Base-by-base conservation (phyloP, 1,284 basidiomycete genomes). In the Leccinum pachyderme region DNA sequence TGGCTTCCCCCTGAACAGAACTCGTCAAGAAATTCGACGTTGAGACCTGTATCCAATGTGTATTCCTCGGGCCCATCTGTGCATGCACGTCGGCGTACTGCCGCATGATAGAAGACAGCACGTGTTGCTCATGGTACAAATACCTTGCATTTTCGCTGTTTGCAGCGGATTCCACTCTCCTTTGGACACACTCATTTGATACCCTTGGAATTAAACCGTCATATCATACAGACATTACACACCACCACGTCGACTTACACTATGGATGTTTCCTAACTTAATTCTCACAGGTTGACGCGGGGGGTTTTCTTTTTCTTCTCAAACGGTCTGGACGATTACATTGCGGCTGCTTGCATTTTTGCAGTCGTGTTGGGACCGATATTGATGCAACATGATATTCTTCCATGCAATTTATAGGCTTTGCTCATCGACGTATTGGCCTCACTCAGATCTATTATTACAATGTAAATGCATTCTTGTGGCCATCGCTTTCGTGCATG, bases 181-280 rank as follows among this genome's bases (percentile, higher is more conserved):
- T 53, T 67, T 9, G 48, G 53, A 55, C 53, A 63, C 68, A 54
- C 54, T 72, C 69, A 61, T 68, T 72, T 59, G 58, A 73, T 73
- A 69, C 65, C 54, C 53, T 44, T 47, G 53, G 55, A 67, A 57
- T 28, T 52, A 61, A 55, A 47, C 52, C 52, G 15, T 53, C 56
- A 54, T 54, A 24, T 58, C 60, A 57, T 54, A 55, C 57, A 54
- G 35, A 31, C 52, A 58, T 35, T 49, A 49, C 55, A 57, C 46
- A 47, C 44, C 46, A 47, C 44, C 52, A 54, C 49, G 48, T 57
- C 59, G 50, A 63, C 43, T 51, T 52, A 53, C 55, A 44, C 52
- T 63, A 70, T 41, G 66, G 58, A 68, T 67, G 65, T 51, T 63
- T 52, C 48, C 53, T 64, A 59, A 57, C 55, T 56, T 70, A 65